phyloP scores from a whole-genome alignment of 306 rosid species.

The Cyamopsis tetragonoloba region DNA sequence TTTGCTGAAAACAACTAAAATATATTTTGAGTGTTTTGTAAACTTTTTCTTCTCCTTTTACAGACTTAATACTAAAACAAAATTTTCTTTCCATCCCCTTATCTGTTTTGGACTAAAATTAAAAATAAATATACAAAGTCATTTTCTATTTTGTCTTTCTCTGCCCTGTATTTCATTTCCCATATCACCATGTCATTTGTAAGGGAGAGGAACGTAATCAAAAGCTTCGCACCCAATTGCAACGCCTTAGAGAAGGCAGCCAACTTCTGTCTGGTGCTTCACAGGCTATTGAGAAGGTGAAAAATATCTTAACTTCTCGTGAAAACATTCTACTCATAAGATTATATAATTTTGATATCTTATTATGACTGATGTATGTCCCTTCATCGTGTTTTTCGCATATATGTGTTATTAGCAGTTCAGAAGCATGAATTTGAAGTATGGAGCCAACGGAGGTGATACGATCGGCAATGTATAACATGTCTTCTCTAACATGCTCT shows the following conservation, averaged over 20 bases:
- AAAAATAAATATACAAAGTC: no score
- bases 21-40: no score
- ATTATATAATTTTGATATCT: background rate
- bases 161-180: background rate
- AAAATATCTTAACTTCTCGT: slow-evolving; percentile 3
- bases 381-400: background rate
- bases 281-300: slow-evolving; percentile 34
- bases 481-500: background rate
- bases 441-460: slow-evolving; percentile 26
- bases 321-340: background rate
- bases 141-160: background rate
- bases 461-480: slow-evolving; percentile 18
- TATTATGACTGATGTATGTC: background rate
- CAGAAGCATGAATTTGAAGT: slow-evolving; percentile 41
- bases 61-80: no score
- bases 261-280: slow-evolving; percentile 27
- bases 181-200: background rate
- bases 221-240: slow-evolving; percentile 33
- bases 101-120: no score
- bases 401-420: slow-evolving; percentile 32
- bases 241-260: slow-evolving; percentile 44
- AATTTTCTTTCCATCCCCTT: background rate
- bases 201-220: slow-evolving; percentile 66
- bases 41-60: no score
- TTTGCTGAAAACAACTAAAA: no score